Evolutionary conservation across 176 grass and related monocot species (phyloP).

Genomic region (Pontederia paniculata): DNA sequence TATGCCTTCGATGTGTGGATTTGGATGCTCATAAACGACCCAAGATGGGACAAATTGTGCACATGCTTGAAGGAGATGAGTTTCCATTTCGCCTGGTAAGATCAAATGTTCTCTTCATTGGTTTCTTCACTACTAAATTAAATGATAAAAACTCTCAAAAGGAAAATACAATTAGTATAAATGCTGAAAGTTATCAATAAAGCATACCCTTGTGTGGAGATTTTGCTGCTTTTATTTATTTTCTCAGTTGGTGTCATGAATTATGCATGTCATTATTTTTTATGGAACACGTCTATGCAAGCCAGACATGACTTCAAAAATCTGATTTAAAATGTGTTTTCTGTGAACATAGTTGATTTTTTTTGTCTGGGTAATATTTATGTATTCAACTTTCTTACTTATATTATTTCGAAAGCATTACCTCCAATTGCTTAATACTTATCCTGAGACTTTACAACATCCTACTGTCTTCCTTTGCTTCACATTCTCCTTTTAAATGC

Average conservation of each 20-base stretch:
- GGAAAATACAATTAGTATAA: background rate
- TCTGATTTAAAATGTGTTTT: too few species aligned
- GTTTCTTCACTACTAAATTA: background rate
- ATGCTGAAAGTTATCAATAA: background rate
- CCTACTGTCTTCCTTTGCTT: background rate
- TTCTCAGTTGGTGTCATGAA: background rate
- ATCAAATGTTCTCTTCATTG: background rate
- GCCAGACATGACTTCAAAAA: background rate
- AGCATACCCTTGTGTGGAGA: background rate
- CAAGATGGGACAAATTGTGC: constrained; percentile 77
- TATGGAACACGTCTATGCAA: background rate
- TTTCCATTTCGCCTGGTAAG: constrained; percentile 71
- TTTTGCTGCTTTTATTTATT: background rate
- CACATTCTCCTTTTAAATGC: background rate
- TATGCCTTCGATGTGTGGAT: constrained; percentile 90
- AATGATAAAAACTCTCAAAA: background rate
- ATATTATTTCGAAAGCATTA: background rate
- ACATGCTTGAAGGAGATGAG: constrained; percentile 93
- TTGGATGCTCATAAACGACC: constrained; percentile 81
- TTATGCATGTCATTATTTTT: background rate
- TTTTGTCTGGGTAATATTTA: too few species aligned
- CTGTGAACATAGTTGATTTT: too few species aligned
- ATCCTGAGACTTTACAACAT: background rate
- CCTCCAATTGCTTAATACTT: background rate
- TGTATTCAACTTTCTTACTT: too few species aligned